Evolutionary conservation across 2,329 filamentous ascomycete species (phyloP), one percentile per base, ranked within the genome.

Genomic region (Ophiocordyceps camponoti-floridani): DNA sequence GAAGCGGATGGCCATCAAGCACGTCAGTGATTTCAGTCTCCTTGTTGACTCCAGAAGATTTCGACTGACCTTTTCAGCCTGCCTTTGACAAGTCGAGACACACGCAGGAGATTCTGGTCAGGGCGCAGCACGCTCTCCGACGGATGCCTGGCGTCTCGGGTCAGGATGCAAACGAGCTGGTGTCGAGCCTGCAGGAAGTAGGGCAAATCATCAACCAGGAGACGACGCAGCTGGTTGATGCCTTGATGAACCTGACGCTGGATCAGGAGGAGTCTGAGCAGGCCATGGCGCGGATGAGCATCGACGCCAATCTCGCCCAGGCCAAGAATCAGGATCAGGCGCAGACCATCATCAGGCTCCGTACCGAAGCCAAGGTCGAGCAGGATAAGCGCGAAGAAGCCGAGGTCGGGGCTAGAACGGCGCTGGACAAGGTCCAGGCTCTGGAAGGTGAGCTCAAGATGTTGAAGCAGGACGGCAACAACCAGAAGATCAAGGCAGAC

Each of bases 181-280:
- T 56, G 30, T 37, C 48, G 4, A 56, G 60, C 45, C 54, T 65
- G 14, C 57, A 62, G 40, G 59, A 64, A 46, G 57, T 63, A 4
- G 59, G 61, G 0, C 60, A 59, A 45, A 54, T 59, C 40, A 56
- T 63, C 51, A 63, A 56, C 48, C 56, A 59, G 27, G 62, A 65
- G 54, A 62, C 58, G 9, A 60, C 57, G 35, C 56, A 61, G 49
- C 60, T 64, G 4, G 60, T 64, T 10, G 59, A 63, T 33, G 60
- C 61, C 4, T 48, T 63, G 16, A 58, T 57, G 53, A 62, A 62
- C 45, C 41, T 62, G 37, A 55, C 52, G 5, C 56, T 64, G 9
- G 62, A 64, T 46, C 56, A 59, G 37, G 57, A 64, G 47, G 61
- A 64, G 13, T 62, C 59, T 1, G 59, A 63, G 45, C 60, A 60